Conservation (phyloP, 1,284 basidiomycete genomes). For the Cutaneotrichosporon sp. region DNA sequence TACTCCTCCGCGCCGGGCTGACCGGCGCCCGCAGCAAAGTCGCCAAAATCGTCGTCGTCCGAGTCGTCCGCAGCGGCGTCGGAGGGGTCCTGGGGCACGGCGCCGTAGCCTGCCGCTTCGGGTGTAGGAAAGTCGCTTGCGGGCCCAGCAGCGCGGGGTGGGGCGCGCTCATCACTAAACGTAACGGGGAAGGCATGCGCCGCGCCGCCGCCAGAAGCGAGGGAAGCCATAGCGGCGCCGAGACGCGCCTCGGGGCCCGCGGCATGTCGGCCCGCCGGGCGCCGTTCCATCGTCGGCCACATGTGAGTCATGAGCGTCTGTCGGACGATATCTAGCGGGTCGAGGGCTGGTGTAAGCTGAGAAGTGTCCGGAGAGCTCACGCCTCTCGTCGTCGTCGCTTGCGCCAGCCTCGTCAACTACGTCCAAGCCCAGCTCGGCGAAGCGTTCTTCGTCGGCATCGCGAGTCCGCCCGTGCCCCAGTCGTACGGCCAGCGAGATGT, state of each 20-base stretch:
- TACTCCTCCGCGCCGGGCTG: conserved; percentile 28
- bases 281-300: conserved; percentile 41
- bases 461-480: conserved; percentile 2
- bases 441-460: conserved; percentile 24
- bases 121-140: conserved; percentile 11
- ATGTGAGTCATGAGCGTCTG: conserved; percentile 45
- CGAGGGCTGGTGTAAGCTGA: conserved; percentile 27
- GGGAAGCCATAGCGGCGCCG: background rate
- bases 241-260: conserved; percentile 9
- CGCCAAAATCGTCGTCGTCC: conserved; percentile 12
- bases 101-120: conserved; percentile 2
- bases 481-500: conserved; percentile 36
- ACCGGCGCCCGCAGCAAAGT: background rate
- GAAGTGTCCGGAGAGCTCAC: conserved; percentile 21
- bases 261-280: background rate
- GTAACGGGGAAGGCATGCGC: conserved; percentile 11
- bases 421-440: conserved; percentile 40
- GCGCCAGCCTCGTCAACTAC: conserved; percentile 31
- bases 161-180: background rate
- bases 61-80: background rate
- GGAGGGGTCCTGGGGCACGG: background rate
- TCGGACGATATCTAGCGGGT: conserved; percentile 31
- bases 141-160: background rate
- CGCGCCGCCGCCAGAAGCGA: background rate
- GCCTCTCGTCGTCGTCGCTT: conserved; percentile 41